Percentiles rank a stretch among this genome's conserved stretches.
Conservation (phyloP, 768 basidiomycete species). For the Lepiota subincarnata region DNA sequence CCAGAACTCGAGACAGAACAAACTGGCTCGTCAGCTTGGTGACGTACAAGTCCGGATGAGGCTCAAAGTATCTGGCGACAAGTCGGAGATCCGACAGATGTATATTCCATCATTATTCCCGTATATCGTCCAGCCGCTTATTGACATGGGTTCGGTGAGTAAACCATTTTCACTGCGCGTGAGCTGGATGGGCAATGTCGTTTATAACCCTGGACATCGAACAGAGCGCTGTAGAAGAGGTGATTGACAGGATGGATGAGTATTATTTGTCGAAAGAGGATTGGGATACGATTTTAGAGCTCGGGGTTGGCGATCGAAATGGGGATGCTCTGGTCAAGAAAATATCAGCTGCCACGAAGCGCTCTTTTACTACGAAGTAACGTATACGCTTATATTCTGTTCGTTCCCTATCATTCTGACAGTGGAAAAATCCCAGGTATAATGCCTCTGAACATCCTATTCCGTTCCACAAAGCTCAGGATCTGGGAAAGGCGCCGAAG, state of each 20-base stretch:
- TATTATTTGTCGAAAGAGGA: constrained; percentile 93
- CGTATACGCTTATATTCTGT: constrained; percentile 20
- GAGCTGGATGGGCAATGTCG: not conserved
- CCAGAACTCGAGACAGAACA: constrained; percentile 91
- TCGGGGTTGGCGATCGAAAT: constrained; percentile 79
- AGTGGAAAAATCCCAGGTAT: constrained; percentile 57
- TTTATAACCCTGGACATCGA: not conserved
- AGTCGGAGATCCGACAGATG: constrained; percentile 82
- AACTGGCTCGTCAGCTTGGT: constrained; percentile 72
- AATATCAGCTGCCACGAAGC: constrained; percentile 77
- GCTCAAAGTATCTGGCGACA: constrained; percentile 87
- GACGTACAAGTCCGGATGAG: constrained; percentile 97
- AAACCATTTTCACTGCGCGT: not conserved
- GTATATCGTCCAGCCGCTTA: constrained; percentile 74
- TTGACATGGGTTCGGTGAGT: constrained; percentile 71
- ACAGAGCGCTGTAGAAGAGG: constrained; percentile 74
- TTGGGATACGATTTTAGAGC: constrained; percentile 94
- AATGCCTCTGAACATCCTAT: constrained; percentile 89
- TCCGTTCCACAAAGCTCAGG: constrained; percentile 86
- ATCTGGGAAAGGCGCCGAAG: constrained; percentile 76
- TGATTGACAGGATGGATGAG: constrained; percentile 88
- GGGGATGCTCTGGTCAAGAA: constrained; percentile 79
- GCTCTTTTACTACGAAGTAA: constrained; percentile 83
- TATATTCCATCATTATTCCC: constrained; percentile 90
- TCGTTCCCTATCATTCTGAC: not conserved